Evolutionary conservation across 2,329 filamentous ascomycete species (phyloP).

Genomic region (Phyllosticta citriasiana): DNA sequence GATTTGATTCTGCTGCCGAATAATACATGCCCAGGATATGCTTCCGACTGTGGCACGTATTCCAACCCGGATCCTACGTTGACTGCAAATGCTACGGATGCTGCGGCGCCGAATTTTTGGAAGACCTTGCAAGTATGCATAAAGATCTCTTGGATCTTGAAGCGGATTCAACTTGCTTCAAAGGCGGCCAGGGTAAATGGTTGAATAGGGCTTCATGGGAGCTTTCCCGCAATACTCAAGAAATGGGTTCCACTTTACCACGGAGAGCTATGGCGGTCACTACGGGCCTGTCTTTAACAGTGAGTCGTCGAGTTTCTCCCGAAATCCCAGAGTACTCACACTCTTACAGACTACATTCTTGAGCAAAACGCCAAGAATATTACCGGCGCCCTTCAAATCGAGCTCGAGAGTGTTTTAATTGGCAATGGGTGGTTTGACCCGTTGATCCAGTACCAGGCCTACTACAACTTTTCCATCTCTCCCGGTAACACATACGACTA

Average conservation of each 20-base stretch:
- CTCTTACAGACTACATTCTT: slow-evolving; percentile 32
- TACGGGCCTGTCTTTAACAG: slow-evolving; percentile 47
- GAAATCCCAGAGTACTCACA: background rate
- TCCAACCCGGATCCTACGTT: slow-evolving; percentile 40
- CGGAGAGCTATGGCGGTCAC: slow-evolving; percentile 49
- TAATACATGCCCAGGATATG: slow-evolving; percentile 42
- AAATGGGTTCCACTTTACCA: slow-evolving; percentile 45
- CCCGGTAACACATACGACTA: slow-evolving; percentile 50
- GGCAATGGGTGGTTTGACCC: slow-evolving; percentile 52
- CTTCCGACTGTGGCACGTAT: slow-evolving; percentile 45
- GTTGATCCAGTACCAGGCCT: slow-evolving; percentile 45
- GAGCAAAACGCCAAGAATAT: slow-evolving; percentile 36
- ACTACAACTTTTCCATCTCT: slow-evolving; percentile 48
- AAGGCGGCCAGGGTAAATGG: background rate
- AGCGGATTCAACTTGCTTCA: background rate
- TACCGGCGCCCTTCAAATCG: slow-evolving; percentile 37
- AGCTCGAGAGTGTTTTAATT: slow-evolving; percentile 42
- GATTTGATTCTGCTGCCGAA: slow-evolving; percentile 37
- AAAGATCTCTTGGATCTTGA: background rate
- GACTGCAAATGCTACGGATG: slow-evolving; percentile 43
- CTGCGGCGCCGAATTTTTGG: slow-evolving; percentile 50
- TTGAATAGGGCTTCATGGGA: slow-evolving; percentile 47
- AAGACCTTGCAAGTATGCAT: slow-evolving; percentile 41
- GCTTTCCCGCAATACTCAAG: slow-evolving; percentile 42
- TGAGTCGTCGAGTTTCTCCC: slow-evolving; percentile 5